Evolutionary conservation across 2,329 filamentous ascomycete species (phyloP).

Genomic region (Epichloe gansuensis): DNA sequence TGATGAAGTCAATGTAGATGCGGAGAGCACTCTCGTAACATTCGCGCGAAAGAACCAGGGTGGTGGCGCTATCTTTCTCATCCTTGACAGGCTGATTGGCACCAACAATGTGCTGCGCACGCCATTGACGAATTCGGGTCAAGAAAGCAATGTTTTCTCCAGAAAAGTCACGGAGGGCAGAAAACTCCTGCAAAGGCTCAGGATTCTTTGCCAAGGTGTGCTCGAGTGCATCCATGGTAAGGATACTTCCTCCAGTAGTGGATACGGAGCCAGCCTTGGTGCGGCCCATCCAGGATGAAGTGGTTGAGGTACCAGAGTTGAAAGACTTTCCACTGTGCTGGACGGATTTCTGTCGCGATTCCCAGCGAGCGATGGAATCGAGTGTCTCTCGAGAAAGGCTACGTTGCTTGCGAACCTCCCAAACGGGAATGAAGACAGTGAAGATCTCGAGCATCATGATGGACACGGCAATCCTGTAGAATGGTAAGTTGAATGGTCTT

Average conservation of each 20-base stretch:
- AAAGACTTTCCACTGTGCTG: conserved; percentile 21
- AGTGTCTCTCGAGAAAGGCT: conserved; percentile 35
- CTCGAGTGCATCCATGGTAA: conserved; percentile 49
- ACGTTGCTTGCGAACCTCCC: conserved; percentile 38
- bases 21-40: conserved; percentile 45
- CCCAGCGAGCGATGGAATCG: conserved; percentile 37
- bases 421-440: conserved; percentile 50
- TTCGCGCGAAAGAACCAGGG: conserved; percentile 28
- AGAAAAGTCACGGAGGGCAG: conserved; percentile 51
- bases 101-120: conserved; percentile 15
- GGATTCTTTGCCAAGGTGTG: conserved; percentile 44
- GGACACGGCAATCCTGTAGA: conserved; percentile 40
- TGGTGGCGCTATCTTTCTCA: conserved; percentile 5
- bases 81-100: conserved; percentile 10
- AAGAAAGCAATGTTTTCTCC: conserved; percentile 59
- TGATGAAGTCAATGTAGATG: conserved; percentile 52
- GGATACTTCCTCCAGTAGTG: conserved; percentile 30
- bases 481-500: background rate
- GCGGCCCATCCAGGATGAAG: conserved; percentile 26
- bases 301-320: conserved; percentile 20
- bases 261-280: conserved; percentile 22
- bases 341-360: conserved; percentile 25
- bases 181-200: conserved; percentile 46
- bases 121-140: conserved; percentile 37
- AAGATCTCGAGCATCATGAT: conserved; percentile 52